These are phyloP conservation scores for Chytriomyces sp. DNA, from an alignment of 192 early-diverging fungal genomes.

Conservation along the genomic window DNA sequence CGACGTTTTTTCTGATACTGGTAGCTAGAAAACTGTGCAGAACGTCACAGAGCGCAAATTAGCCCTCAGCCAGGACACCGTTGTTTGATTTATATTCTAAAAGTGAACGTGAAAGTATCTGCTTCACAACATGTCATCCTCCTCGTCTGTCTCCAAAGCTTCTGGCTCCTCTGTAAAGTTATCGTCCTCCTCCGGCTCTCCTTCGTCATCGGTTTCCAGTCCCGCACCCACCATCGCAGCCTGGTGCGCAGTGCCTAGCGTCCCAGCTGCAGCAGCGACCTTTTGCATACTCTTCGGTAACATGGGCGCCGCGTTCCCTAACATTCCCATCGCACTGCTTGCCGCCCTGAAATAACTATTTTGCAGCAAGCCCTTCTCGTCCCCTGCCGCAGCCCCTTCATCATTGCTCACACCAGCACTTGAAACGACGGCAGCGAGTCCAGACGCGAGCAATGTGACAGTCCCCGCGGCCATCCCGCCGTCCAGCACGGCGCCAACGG, in stretches of 20 bases:
- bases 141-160: background rate
- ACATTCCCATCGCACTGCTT: slow-evolving; percentile 32
- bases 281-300: slow-evolving; percentile 29
- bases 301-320: slow-evolving; percentile 37
- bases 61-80: too few species aligned
- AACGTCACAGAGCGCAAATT: too few species aligned
- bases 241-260: slow-evolving; percentile 11
- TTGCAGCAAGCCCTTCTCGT: slow-evolving; percentile 5
- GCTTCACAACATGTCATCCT: too few species aligned
- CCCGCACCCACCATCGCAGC: slow-evolving; percentile 15
- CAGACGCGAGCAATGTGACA: slow-evolving; percentile 31
- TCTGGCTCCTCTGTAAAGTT: background rate
- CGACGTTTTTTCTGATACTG: too few species aligned
- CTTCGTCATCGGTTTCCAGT: background rate
- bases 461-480: slow-evolving; percentile 39
- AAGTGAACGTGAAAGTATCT: too few species aligned
- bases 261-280: slow-evolving; percentile 35
- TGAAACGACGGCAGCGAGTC: slow-evolving; percentile 20
- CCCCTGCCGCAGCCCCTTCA: slow-evolving; percentile 3
- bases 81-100: too few species aligned
- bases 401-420: background rate
- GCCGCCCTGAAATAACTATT: slow-evolving; percentile 29
- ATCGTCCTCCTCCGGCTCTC: slow-evolving; percentile 9
- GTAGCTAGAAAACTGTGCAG: too few species aligned
- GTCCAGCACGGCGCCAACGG: slow-evolving; percentile 35